These are phyloP conservation scores for Bolboschoenoplectus hybrid DNA, from an alignment of 202 grass and related monocot genomes.

Conservation along the genomic window DNA sequence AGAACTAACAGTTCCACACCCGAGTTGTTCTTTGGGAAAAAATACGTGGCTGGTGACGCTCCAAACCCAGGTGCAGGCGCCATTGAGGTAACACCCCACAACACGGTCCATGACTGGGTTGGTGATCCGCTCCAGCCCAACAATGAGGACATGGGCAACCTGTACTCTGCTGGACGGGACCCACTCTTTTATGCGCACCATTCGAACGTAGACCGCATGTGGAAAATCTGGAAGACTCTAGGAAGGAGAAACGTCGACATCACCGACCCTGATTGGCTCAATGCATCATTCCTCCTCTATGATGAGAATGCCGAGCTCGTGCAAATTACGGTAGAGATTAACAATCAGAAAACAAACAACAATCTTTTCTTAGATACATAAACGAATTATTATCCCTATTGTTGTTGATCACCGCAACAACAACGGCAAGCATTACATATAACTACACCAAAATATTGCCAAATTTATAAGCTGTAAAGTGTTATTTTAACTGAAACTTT, in stretches of 20 bases:
- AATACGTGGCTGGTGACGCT: background rate
- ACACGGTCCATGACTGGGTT: constrained; percentile 18
- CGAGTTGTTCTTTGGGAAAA: background rate
- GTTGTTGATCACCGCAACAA: too few relatives aligned
- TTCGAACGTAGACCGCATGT: constrained; percentile 45
- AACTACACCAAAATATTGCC: too few relatives aligned
- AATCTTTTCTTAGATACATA: background rate
- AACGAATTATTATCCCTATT: too few relatives aligned
- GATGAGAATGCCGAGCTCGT: constrained; percentile 47
- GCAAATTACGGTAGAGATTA: constrained; percentile 21
- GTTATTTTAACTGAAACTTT: background rate
- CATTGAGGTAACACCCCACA: constrained; percentile 22
- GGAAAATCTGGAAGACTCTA: constrained; percentile 41
- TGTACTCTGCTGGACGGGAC: constrained; percentile 34
- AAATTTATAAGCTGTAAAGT: background rate
- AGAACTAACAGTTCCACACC: constrained; percentile 23
- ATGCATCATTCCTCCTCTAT: constrained; percentile 48
- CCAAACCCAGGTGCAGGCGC: background rate
- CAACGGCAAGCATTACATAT: too few relatives aligned
- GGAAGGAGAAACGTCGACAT: constrained; percentile 34
- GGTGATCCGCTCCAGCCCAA: constrained; percentile 24
- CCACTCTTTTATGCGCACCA: constrained; percentile 43
- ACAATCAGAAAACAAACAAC: background rate
- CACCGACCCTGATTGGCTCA: constrained; percentile 40
- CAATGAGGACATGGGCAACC: constrained; percentile 45